These are phyloP conservation scores for Raphanus raphanistrum DNA, from an alignment of 345 rosid genomes.

Conservation along the genomic window DNA sequence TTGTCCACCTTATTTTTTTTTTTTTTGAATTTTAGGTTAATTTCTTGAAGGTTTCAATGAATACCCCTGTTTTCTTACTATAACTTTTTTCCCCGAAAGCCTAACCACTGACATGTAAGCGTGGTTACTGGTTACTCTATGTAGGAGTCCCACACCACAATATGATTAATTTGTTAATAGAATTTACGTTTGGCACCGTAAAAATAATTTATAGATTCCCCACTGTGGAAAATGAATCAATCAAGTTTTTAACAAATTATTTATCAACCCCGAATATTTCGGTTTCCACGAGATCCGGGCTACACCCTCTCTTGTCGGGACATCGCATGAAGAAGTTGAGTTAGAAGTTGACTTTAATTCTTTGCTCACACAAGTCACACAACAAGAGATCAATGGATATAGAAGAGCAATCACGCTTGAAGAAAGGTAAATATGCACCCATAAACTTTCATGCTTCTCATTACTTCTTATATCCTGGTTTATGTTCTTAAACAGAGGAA, in stretches of 20 bases:
- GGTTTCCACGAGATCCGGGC: not conserved
- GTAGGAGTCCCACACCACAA: too few relatives aligned
- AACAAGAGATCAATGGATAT: not conserved
- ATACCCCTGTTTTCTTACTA: too few relatives aligned
- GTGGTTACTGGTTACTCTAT: too few relatives aligned
- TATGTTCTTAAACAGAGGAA: not conserved
- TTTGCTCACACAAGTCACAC: not conserved
- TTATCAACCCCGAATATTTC: not conserved
- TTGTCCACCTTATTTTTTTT: too few relatives aligned
- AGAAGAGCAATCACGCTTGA: not conserved
- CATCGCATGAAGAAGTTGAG: not conserved
- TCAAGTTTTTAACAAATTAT: not conserved
- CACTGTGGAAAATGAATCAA: not conserved
- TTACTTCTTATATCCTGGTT: not conserved
- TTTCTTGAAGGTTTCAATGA: too few relatives aligned
- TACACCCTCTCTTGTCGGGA: not conserved
- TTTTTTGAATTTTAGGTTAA: too few relatives aligned
- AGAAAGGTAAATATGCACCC: not conserved
- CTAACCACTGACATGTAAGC: too few relatives aligned
- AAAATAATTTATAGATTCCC: too few relatives aligned
- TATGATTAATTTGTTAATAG: too few relatives aligned
- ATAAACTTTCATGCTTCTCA: not conserved
- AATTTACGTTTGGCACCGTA: too few relatives aligned
- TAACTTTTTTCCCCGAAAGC: too few relatives aligned
- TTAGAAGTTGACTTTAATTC: not conserved